Evolutionary conservation across 306 rosid species (phyloP), one percentile per base, ranked within the genome.

Genomic region (Gastrolobium villosum): DNA sequence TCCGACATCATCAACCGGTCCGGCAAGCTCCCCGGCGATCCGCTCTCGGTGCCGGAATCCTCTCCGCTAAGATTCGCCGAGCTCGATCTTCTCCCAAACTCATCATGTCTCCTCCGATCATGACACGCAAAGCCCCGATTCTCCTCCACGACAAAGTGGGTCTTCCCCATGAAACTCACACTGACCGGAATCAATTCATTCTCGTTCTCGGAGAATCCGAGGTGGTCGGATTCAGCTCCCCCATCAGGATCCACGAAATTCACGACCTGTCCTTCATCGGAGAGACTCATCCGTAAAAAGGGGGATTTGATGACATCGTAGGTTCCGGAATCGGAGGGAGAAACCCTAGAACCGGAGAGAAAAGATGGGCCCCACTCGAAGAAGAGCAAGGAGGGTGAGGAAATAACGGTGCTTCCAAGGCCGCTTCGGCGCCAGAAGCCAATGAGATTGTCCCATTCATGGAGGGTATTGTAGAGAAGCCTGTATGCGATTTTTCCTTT

Each of bases 381-480:
- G 86, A 91, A 86, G 2, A 96, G 70, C 87, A 96, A 72, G 15
- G 89, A 87, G 2, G 97, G 91, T 0, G 94, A 87, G n/a, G 75
- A 59, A n/a, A 60, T 39, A 0, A 59, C 75, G 14, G 75, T 55
- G 32, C 77, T 85, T 0, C 84, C 86, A 0, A 72, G 3, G 0
- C 97, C 98, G 65, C 94, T 89, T 6, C 95, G 91, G 77, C 98
- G 94, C 99, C 98, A 96, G 80, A 96, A 93, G 5, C 98, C 98
- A 9, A 96, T 89, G 26, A 93, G 75, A 52, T 90, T 88, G 70
- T 96, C 97, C 94, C 89, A 93, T 11, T 80, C 83, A 69, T 72
- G 73, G 37, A 96, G 94, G 7, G 94, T 89, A n/a, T 60, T 73
- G 77, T 89, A 96, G 77, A 96, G 91, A 13, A 40, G 70, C 52